Percentiles rank a stretch among this genome's conserved stretches.
Conservation (phyloP, 805 yeast genomes). For the Spathaspora sp. region DNA sequence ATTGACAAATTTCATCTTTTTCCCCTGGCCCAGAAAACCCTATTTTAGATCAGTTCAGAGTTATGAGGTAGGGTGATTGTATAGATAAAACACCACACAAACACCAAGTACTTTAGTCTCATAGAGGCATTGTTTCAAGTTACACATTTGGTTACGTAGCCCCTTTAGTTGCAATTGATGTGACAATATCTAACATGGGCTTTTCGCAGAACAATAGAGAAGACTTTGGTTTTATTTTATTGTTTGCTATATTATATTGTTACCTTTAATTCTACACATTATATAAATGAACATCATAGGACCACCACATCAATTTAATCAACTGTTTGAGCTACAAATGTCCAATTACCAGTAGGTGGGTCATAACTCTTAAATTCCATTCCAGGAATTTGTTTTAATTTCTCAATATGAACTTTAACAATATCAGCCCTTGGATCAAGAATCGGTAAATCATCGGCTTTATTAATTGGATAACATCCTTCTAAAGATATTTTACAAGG, state of each 20-base stretch:
- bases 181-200: background rate
- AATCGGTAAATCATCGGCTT: slow-evolving; percentile 67
- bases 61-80: too few species aligned
- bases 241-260: background rate
- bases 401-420: slow-evolving; percentile 63
- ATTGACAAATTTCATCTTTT: background rate
- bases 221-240: background rate
- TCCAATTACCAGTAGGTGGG: slow-evolving; percentile 70
- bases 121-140: too few species aligned
- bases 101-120: too few species aligned
- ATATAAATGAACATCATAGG: background rate
- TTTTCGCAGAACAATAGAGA: background rate
- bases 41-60: background rate
- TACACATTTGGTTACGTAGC: too few species aligned
- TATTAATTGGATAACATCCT: slow-evolving; percentile 76
- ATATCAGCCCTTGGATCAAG: slow-evolving; percentile 74
- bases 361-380: slow-evolving; percentile 75
- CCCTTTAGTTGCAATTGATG: too few species aligned
- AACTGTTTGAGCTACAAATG: slow-evolving; percentile 47
- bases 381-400: slow-evolving; percentile 56
- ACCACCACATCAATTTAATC: slow-evolving; percentile 1
- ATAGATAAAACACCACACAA: too few species aligned
- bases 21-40: background rate
- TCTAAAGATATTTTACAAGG: slow-evolving; percentile 71
- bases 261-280: background rate